Evolutionary conservation across 2,329 filamentous ascomycete species (phyloP).

Genomic region (Didymella lethalis): DNA sequence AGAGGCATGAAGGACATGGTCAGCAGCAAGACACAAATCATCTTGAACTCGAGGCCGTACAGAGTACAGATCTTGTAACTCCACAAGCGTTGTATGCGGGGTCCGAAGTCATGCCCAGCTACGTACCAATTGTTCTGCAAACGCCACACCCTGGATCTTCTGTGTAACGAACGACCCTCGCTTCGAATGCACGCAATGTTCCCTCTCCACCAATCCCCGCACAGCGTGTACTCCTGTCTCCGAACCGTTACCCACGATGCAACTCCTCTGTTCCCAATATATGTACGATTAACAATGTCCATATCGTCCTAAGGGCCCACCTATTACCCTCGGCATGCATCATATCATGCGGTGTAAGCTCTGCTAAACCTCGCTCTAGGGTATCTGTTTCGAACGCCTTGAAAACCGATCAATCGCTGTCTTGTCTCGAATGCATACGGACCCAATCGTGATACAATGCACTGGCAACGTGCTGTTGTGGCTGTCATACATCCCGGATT

Average conservation of each 20-base stretch:
- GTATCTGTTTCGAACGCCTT: constrained; percentile 31
- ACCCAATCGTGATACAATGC: constrained; percentile 33
- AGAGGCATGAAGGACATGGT: neutral
- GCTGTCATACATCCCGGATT: constrained; percentile 46
- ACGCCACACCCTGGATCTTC: constrained; percentile 20
- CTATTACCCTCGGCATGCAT: constrained; percentile 4
- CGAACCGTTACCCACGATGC: neutral
- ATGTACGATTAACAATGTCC: neutral
- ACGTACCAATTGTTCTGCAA: constrained; percentile 34
- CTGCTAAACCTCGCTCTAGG: constrained; percentile 25
- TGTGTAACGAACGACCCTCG: constrained; percentile 27
- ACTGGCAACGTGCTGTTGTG: constrained; percentile 11
- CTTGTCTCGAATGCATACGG: constrained; percentile 23
- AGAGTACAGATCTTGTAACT: constrained; percentile 14
- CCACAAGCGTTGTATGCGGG: constrained; percentile 23
- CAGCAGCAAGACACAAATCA: neutral
- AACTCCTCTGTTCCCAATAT: neutral
- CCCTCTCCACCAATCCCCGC: constrained; percentile 16
- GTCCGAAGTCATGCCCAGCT: constrained; percentile 25
- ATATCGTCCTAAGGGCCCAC: neutral
- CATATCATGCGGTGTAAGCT: constrained; percentile 12
- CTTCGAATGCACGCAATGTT: constrained; percentile 16
- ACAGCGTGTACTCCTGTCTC: neutral
- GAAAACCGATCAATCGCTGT: constrained; percentile 23
- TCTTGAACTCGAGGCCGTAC: neutral